Evolutionary conservation across 345 rosid genomes (phyloP), one percentile per base, ranked within the genome.

Genomic region (Angophora floribunda): DNA sequence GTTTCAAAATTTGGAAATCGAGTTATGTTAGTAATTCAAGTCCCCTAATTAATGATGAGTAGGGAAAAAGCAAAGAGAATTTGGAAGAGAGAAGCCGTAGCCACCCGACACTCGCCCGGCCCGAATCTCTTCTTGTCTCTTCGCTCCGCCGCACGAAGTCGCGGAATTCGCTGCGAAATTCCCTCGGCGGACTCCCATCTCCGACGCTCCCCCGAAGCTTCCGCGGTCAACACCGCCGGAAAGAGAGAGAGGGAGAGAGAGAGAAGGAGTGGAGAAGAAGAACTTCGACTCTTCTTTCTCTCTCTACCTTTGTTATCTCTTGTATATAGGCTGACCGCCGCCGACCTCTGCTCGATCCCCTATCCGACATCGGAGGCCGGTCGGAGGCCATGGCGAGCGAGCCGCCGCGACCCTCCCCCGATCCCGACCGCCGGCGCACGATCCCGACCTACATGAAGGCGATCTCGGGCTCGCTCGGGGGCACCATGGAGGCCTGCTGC

Each of bases 361-460:
- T 26, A 15, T 16, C 65, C 2, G 41, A 2, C 22, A 55, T 86
- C 0, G 26, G 12, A 1, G 85, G 86, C 87, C 67, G 55, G 7
- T 24, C 55, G 26, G 89, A 79, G 49, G 50, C 85, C 90, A 89
- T 88, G 89, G 67, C 52, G 87, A 14, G 22, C 88, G 24, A 22
- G 63, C 30, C 59, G 78, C 30, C 30, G 51, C 57, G 85, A 70
- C 26, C 80, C 85, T 17, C 87, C 65, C 16, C 26, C 82, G 53
- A 24, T 36, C 9, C 80, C 44, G 80, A 85, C 28, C 86, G 78
- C 21, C 87, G 87, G 86, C 85, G 89, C 51, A 63, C 95, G 59
- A 95, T 95, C 86, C 99, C 99, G 52, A 94, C 97, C 44, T 94
- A 96, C 93, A 93, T 96, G 97, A 97, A 97, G 90, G 99, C 98